Conservation (phyloP, 2,329 filamentous ascomycete species). For the Claviceps quebecensis region DNA sequence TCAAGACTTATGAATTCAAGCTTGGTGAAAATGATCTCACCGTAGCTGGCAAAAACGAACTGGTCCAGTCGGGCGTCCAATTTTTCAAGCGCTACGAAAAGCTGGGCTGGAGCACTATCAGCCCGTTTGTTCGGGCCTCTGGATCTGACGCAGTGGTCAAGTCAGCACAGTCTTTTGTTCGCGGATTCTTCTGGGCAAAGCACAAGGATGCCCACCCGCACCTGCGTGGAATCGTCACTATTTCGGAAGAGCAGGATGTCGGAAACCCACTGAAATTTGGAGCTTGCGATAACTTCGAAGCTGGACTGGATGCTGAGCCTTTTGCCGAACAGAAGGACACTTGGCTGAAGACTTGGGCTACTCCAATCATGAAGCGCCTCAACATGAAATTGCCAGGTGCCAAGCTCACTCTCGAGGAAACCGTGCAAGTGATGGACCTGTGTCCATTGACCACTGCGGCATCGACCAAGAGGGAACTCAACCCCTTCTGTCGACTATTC, state of each 20-base stretch:
- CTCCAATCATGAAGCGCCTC: slow-evolving; percentile 53
- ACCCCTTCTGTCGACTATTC: slow-evolving; percentile 67
- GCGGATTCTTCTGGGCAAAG: slow-evolving; percentile 49
- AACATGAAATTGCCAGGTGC: slow-evolving; percentile 55
- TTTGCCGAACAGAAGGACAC: slow-evolving; percentile 35
- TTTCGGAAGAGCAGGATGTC: slow-evolving; percentile 49
- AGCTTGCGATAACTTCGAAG: slow-evolving; percentile 57
- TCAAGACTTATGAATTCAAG: slow-evolving; percentile 56
- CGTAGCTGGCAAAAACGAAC: slow-evolving; percentile 48
- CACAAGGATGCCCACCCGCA: slow-evolving; percentile 25
- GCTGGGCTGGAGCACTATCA: slow-evolving; percentile 35
- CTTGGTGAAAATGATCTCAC: slow-evolving; percentile 59
- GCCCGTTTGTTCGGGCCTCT: slow-evolving; percentile 60
- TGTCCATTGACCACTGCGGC: slow-evolving; percentile 75
- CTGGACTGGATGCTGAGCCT: slow-evolving; percentile 34
- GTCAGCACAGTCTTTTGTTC: slow-evolving; percentile 62
- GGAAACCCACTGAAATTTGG: slow-evolving; percentile 78
- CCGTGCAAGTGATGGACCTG: slow-evolving; percentile 69
- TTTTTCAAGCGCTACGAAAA: slow-evolving; percentile 61
- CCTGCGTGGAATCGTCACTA: slow-evolving; percentile 44
- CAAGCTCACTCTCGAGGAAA: slow-evolving; percentile 47
- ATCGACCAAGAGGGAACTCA: slow-evolving; percentile 33
- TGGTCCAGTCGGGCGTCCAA: slow-evolving; percentile 60
- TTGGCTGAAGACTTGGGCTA: slow-evolving; percentile 52
- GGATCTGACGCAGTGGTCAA: slow-evolving; percentile 57